Conservation (phyloP, 495 filamentous ascomycete genomes). For the Jackrogersella minutella region DNA sequence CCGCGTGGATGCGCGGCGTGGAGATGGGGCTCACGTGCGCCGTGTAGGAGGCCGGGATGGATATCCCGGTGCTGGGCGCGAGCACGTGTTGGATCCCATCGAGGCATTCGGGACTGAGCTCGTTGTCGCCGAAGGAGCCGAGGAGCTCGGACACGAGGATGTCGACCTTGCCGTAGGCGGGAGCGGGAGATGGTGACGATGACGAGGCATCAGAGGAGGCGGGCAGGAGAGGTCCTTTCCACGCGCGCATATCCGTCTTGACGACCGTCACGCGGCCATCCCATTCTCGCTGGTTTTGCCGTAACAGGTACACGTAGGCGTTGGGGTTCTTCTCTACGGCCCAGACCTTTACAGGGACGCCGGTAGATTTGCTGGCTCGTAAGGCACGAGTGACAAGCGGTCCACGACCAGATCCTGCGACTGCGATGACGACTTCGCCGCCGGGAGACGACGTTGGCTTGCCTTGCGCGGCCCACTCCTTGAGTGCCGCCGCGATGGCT, state of each 20-base stretch:
- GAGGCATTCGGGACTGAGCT: slow-evolving; percentile 88
- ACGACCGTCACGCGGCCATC: slow-evolving; percentile 77
- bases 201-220: background rate
- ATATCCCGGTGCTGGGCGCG: slow-evolving; percentile 77
- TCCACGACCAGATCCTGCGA: slow-evolving; percentile 91
- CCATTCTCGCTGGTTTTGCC: slow-evolving; percentile 84
- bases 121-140: slow-evolving; percentile 91
- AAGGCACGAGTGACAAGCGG: slow-evolving; percentile 88
- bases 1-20: slow-evolving; percentile 84
- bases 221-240: slow-evolving; percentile 75
- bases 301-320: slow-evolving; percentile 88
- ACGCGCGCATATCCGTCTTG: slow-evolving; percentile 96
- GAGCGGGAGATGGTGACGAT: slow-evolving; percentile 6
- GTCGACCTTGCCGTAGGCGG: slow-evolving; percentile 73
- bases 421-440: slow-evolving; percentile 83
- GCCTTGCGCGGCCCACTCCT: slow-evolving; percentile 75
- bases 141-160: slow-evolving; percentile 94
- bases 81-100: slow-evolving; percentile 90
- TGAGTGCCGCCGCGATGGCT: slow-evolving; percentile 81
- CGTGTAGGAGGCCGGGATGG: slow-evolving; percentile 90
- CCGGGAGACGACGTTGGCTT: slow-evolving; percentile 75
- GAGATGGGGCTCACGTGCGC: slow-evolving; percentile 90
- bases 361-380: slow-evolving; percentile 75
- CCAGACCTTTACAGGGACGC: slow-evolving; percentile 82
- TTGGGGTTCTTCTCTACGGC: slow-evolving; percentile 99